phyloP scores from a whole-genome alignment of 177 flowering plant genomes.

The Vitis hybrid region DNA sequence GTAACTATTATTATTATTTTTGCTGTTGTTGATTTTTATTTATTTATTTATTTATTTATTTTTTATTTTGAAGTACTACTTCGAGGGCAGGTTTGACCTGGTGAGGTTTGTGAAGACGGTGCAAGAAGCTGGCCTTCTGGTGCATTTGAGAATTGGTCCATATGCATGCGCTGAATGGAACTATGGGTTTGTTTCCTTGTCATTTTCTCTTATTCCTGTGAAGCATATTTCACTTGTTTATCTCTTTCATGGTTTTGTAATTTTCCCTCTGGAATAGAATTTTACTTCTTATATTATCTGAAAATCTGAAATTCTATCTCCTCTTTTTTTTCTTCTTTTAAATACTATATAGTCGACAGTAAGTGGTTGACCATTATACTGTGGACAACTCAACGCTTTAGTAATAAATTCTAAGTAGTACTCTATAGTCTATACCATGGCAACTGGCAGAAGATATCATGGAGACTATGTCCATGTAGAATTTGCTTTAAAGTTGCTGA shows the following conservation, averaged over 20 bases:
- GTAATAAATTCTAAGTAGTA: background rate
- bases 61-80: conserved; percentile 35
- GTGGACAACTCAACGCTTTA: background rate
- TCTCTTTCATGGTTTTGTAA: background rate
- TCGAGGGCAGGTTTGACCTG: conserved; percentile 49
- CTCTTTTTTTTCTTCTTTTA: background rate
- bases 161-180: conserved; percentile 70
- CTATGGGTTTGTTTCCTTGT: conserved; percentile 36
- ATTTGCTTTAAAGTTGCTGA: background rate
- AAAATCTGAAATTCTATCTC: background rate
- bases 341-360: background rate
- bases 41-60: background rate
- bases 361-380: background rate
- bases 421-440: background rate
- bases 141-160: conserved; percentile 56
- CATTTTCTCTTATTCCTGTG: background rate
- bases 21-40: background rate
- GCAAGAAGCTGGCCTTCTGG: conserved; percentile 49
- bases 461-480: background rate
- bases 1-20: background rate
- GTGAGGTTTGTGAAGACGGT: conserved; percentile 52
- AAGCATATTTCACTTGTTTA: background rate
- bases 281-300: background rate
- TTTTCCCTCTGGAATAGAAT: background rate
- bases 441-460: background rate